Evolutionary conservation across 2,329 filamentous ascomycete genomes (phyloP).

Genomic region (Arthrobotrys conoides): DNA sequence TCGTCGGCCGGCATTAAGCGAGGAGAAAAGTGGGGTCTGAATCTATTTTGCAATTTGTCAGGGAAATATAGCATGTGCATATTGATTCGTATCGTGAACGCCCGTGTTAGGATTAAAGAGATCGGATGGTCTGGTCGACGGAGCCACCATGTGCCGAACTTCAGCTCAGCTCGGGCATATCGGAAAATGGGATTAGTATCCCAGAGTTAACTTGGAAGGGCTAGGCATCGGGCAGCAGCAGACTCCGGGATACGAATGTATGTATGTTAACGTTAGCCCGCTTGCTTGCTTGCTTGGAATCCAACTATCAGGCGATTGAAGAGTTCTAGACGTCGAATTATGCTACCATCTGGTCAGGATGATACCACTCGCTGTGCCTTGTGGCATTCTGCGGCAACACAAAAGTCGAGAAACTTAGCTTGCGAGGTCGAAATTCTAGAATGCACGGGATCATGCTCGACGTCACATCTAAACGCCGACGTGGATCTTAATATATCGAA

Average conservation of each 20-base stretch:
- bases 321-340: slow-evolving; percentile 17
- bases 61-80: slow-evolving; percentile 7
- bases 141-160: slow-evolving; percentile 8
- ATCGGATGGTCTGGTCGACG: slow-evolving; percentile 23
- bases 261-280: not conserved
- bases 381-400: slow-evolving; percentile 56
- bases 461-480: slow-evolving; percentile 9
- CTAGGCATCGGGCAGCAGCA: not conserved
- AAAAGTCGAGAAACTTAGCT: not conserved
- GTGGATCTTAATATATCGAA: slow-evolving; percentile 6
- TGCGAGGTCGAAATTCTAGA: slow-evolving; percentile 3
- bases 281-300: not conserved
- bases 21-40: slow-evolving; percentile 27
- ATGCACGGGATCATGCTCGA: not conserved
- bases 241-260: not conserved
- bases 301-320: slow-evolving; percentile 2
- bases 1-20: slow-evolving; percentile 55
- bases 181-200: slow-evolving; percentile 1
- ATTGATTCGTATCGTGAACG: slow-evolving; percentile 10
- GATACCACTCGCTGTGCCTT: slow-evolving; percentile 21
- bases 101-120: slow-evolving; percentile 13
- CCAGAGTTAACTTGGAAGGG: slow-evolving; percentile 19
- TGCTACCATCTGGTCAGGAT: slow-evolving; percentile 24
- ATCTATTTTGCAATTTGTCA: slow-evolving; percentile 1
- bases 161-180: slow-evolving; percentile 1